A percentile compares a stretch with the other conserved stretches of the same genome.
These are phyloP conservation scores for Begonia fuchsioides DNA, from an alignment of 306 rosid species.

Conservation along the genomic window DNA sequence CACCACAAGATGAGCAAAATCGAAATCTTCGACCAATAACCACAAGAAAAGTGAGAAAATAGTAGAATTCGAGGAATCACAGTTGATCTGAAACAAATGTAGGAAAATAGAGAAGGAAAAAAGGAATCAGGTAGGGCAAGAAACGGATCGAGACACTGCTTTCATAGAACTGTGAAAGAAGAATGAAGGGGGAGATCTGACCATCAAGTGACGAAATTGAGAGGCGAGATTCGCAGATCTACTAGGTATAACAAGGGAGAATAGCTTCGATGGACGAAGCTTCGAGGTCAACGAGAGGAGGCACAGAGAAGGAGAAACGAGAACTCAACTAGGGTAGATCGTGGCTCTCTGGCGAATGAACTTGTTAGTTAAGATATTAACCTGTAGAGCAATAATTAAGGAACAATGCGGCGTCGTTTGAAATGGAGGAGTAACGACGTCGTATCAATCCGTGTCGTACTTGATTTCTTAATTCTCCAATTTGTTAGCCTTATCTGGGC, in stretches of 20 bases:
- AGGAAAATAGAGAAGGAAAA: neutral
- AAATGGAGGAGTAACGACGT: too few relatives aligned
- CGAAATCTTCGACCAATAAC: neutral
- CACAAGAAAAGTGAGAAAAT: neutral
- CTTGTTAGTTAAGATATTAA: too few relatives aligned
- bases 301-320: neutral
- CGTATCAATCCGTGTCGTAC: too few relatives aligned
- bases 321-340: neutral
- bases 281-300: neutral
- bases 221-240: neutral
- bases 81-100: neutral
- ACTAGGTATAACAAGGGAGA: neutral
- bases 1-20: neutral
- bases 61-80: neutral
- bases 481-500: too few relatives aligned
- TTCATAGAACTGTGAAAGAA: neutral
- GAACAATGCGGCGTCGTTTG: too few relatives aligned
- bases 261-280: neutral
- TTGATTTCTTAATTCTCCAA: too few relatives aligned
- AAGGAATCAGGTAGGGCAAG: too few relatives aligned
- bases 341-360: too few relatives aligned
- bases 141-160: neutral
- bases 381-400: too few relatives aligned
- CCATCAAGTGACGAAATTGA: neutral
- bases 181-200: neutral